Base-by-base conservation (phyloP, 176 grass and related monocot species). In the Panicum miliaceum region DNA sequence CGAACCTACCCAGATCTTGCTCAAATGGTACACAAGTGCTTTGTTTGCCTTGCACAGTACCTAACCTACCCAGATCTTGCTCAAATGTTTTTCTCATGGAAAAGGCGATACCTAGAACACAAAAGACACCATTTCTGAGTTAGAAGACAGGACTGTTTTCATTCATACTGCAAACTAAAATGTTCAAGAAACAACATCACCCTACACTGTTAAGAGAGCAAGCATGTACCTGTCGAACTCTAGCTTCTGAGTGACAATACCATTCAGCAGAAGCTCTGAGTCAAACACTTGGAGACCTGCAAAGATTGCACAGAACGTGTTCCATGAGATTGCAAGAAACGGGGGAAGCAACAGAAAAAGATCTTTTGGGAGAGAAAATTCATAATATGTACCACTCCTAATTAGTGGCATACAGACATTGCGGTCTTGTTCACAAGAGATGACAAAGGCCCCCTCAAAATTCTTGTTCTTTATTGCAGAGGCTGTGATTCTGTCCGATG, bases 231-330 rank as follows among this genome's bases (percentile, higher is more conserved):
- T 95, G 53, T 83, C 80, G 20, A 95, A 95, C 81, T 93, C 93
- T 79, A 95, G 81, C 71, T 89, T 92, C 80, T 98, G 96, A 13
- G 78, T 88, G 27, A 93, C 80, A 59, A 95, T 98, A 81, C 93
- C 93, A 87, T 92, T 95, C 58, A 98, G 58, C 43, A 98, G 80
- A 81, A 98, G 85, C 85, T 93, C 96, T 4, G 96, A 93, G 62
- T 91, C 87, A 64, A 91, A 98, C 23, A 89, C 81, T 72, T 77
- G 76, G 14, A 91, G 83, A 42, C 96, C 96, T 98, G 79, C n/a
- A 90, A 72, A 15, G n/a, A 48, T 66, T 53, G 36, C 19, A 35
- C n/a, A 87, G 8, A 48, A 79, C 27, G 27, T 45, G 15, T 48
- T 82, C 37, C 2, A 6, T 42, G 4, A 58, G 57, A 73, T 35